A percentile compares a stretch with the other conserved stretches of the same genome.
phyloP scores from a whole-genome alignment of 2,329 filamentous ascomycete species.

The Hymenoscyphus fructigenus region DNA sequence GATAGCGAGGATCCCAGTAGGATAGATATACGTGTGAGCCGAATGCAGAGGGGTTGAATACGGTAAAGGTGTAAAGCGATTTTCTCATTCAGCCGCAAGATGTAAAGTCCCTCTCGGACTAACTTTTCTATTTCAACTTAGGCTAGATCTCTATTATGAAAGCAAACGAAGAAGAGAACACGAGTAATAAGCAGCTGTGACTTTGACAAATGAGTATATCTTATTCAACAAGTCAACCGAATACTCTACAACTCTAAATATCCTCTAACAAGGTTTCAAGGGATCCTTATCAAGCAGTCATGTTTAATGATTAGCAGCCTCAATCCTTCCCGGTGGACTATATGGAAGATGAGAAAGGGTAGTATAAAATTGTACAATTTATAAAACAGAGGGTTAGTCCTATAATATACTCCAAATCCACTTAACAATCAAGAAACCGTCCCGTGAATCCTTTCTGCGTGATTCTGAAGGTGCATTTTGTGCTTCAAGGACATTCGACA shows the following conservation, averaged over 20 bases:
- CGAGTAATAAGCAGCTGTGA: neutral
- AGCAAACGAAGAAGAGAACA: too few relatives aligned
- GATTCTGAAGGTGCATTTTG: constrained; percentile 23
- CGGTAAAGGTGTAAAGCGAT: too few relatives aligned
- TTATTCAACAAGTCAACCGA: neutral
- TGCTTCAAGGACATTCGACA: constrained; percentile 25
- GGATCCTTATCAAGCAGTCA: neutral
- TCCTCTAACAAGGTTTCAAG: neutral
- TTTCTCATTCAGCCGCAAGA: too few relatives aligned
- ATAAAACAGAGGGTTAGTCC: neutral
- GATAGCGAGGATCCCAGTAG: too few relatives aligned
- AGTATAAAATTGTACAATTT: neutral
- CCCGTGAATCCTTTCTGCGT: constrained; percentile 22
- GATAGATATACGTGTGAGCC: too few relatives aligned
- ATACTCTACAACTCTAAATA: neutral
- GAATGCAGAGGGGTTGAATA: too few relatives aligned
- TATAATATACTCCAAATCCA: too few relatives aligned
- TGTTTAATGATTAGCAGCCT: neutral
- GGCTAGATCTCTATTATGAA: too few relatives aligned
- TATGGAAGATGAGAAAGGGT: too few relatives aligned
- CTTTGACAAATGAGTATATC: neutral
- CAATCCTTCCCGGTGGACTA: neutral
- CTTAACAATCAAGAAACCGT: constrained; percentile 18
- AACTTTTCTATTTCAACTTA: too few relatives aligned
- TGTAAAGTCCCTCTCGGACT: too few relatives aligned